Conservation (phyloP, 2,329 filamentous ascomycete species). For the Hypoxylon sp. region DNA sequence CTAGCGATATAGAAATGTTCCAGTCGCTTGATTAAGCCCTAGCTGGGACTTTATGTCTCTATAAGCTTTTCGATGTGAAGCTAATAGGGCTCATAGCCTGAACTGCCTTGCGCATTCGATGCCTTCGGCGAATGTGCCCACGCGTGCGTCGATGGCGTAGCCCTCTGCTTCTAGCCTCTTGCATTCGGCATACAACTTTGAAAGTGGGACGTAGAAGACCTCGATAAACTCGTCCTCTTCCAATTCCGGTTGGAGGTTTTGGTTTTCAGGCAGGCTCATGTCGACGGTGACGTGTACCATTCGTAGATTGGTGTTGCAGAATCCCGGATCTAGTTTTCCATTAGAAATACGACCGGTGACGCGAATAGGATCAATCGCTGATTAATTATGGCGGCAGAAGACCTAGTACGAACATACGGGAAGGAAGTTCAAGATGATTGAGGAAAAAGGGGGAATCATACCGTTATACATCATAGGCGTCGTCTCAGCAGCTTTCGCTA, state of each 20-base stretch:
- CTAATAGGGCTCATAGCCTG: slow-evolving; percentile 53
- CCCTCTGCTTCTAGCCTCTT: slow-evolving; percentile 73
- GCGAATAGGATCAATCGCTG: background rate
- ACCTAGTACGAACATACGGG: too few relatives aligned
- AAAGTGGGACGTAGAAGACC: slow-evolving; percentile 74
- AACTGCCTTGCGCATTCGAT: slow-evolving; percentile 74
- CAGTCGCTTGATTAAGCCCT: too few relatives aligned
- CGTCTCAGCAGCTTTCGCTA: slow-evolving; percentile 62
- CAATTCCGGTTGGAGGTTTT: slow-evolving; percentile 72
- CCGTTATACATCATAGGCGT: slow-evolving; percentile 48
- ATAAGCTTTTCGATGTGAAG: too few relatives aligned
- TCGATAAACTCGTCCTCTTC: slow-evolving; percentile 87
- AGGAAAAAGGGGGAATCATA: slow-evolving; percentile 18
- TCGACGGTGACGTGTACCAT: slow-evolving; percentile 80
- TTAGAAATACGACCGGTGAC: slow-evolving; percentile 22
- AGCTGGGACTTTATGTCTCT: too few relatives aligned
- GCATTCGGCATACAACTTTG: slow-evolving; percentile 70
- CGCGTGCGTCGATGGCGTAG: slow-evolving; percentile 80
- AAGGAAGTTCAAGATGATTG: too few relatives aligned
- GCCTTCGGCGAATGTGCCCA: slow-evolving; percentile 80
- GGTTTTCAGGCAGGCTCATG: slow-evolving; percentile 72
- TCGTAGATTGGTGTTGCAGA: slow-evolving; percentile 72
- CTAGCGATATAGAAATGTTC: too few relatives aligned
- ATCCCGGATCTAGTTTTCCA: slow-evolving; percentile 61
- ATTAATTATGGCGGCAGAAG: too few relatives aligned